Evolutionary conservation across 768 basidiomycete species (phyloP).

Genomic region (Neoboletus subvelutipes): DNA sequence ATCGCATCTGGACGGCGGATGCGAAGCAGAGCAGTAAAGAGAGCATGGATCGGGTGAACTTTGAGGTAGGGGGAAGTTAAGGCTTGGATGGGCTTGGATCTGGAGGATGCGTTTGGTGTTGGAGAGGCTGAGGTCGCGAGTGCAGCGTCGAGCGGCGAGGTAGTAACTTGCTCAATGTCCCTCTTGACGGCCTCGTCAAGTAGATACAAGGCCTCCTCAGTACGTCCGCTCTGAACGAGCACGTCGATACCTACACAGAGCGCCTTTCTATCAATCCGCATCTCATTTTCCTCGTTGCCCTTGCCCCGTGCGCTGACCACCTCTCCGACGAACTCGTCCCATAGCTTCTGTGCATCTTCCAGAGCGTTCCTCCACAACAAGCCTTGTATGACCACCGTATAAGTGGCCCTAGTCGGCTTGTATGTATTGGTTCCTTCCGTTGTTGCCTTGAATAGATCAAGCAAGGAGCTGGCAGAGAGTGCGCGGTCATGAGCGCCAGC

Average conservation of each 20-base stretch:
- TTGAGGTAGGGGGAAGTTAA: constrained; percentile 15
- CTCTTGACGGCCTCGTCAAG: constrained; percentile 42
- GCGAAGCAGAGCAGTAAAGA: constrained; percentile 49
- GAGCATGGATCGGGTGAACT: constrained; percentile 38
- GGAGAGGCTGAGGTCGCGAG: background rate
- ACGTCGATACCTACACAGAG: constrained; percentile 52
- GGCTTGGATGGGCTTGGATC: background rate
- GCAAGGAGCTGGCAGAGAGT: constrained; percentile 33
- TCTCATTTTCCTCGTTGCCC: background rate
- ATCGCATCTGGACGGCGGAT: constrained; percentile 60
- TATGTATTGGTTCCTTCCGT: constrained; percentile 28
- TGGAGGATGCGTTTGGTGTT: background rate
- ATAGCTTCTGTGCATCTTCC: constrained; percentile 41
- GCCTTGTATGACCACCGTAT: constrained; percentile 56
- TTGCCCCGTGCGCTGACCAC: constrained; percentile 7
- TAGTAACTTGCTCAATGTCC: constrained; percentile 10
- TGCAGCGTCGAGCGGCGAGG: background rate
- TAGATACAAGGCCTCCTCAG: constrained; percentile 49
- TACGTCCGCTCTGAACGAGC: constrained; percentile 42
- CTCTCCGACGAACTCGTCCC: constrained; percentile 38
- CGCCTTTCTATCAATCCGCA: constrained; percentile 44
- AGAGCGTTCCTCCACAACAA: constrained; percentile 44
- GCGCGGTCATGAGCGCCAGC: constrained; percentile 43
- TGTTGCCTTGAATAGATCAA: constrained; percentile 39
- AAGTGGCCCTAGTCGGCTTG: constrained; percentile 45